Evolutionary conservation across 2,329 filamentous ascomycete species (phyloP), one percentile per base, ranked within the genome.

Genomic region (Fusarium acutatum): DNA sequence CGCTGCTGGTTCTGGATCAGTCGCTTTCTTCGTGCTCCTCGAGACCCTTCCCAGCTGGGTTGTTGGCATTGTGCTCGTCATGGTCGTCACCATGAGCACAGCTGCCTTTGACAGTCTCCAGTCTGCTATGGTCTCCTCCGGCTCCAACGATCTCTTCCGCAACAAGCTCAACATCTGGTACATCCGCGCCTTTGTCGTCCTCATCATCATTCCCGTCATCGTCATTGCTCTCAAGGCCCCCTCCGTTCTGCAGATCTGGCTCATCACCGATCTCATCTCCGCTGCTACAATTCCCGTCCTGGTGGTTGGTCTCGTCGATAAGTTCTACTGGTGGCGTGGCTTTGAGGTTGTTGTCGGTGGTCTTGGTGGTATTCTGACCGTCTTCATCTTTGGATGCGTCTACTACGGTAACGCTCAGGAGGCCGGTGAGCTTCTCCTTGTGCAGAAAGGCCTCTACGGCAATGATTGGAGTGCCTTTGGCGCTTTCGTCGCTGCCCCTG

Each of bases 381-480:
- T 96, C 70, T 96, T 95, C 84, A 87, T 96, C 77, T 96, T 95
- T 74, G 94, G 94, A 9, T 86, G 91, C 20, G 88, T 94, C 69
- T 96, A 95, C 84, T 95, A 93, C 79, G 92, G 91, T 52, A 87
- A 90, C 77, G 90, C 89, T 3, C 79, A 86, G 60, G 78, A 86
- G 12, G 94, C 92, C 10, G 91, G 87, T 3, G 86, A 91, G 65
- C 88, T 96, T 62, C 87, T 96, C 56, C 84, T 96, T 32, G 83
- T 96, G 18, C 87, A 94, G 79, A 86, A 91, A 73, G 94, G 94
- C 1, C 85, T 96, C 26, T 96, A 95, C 81, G 89, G 86, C 2
- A 87, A 91, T 53, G 93, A 96, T 80, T 96, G 94, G 94, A 92
- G 90, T 71, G 92, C 89, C 4, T 96, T 96, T 81, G 94, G 93